Conservation (phyloP, 805 yeast species). For the Ogataea corticis region DNA sequence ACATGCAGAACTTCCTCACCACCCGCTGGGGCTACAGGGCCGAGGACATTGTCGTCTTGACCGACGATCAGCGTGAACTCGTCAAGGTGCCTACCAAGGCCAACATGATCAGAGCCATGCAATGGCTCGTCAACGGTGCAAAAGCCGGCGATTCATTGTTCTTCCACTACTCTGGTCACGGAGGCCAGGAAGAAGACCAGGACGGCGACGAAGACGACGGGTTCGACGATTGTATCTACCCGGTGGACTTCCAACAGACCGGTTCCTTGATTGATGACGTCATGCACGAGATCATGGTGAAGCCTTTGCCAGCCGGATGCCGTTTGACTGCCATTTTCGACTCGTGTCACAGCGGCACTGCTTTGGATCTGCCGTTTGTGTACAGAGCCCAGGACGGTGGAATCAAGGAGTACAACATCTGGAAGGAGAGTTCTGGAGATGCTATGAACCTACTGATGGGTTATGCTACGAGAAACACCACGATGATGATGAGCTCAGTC, state of each 20-base stretch:
- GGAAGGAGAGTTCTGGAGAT: conserved; percentile 73
- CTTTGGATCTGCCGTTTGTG: conserved; percentile 72
- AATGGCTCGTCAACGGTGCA: conserved; percentile 76
- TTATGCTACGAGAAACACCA: conserved; percentile 58
- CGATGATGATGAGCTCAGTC: conserved; percentile 44
- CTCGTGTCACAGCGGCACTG: conserved; percentile 86
- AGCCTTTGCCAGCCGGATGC: conserved; percentile 68
- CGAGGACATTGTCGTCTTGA: conserved; percentile 59
- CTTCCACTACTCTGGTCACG: conserved; percentile 87
- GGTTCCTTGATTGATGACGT: conserved; percentile 77
- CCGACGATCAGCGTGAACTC: conserved; percentile 53
- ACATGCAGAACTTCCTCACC: conserved; percentile 42
- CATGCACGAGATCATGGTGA: conserved; percentile 70
- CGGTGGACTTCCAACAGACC: conserved; percentile 50
- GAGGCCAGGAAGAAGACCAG: conserved; percentile 68
- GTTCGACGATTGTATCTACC: conserved; percentile 39
- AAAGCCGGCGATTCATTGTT: conserved; percentile 75
- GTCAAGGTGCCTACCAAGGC: conserved; percentile 59
- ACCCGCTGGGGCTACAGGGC: conserved; percentile 46
- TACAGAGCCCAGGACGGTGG: conserved; percentile 80
- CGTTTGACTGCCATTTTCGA: conserved; percentile 80
- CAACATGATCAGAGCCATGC: conserved; percentile 77
- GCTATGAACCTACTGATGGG: conserved; percentile 59
- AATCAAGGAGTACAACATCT: conserved; percentile 74
- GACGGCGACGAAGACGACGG: conserved; percentile 40